Percentiles rank a stretch among this genome's conserved stretches.
Evolutionary conservation across 306 rosid species (phyloP).

Genomic region (Malus domestica): ASM211411v1 NC_041797.1:17412001-17412500

Average conservation of each 20-base stretch:
- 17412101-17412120: background rate
- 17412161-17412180: background rate
- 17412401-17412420: background rate
- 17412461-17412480: too few species aligned
- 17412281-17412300: slow-evolving; percentile 19
- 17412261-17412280: slow-evolving; percentile 12
- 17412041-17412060: background rate
- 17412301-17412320: background rate
- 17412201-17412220: background rate
- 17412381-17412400: background rate
- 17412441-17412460: background rate
- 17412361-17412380: slow-evolving; percentile 3
- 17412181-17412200: background rate
- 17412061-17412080: background rate
- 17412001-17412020: background rate
- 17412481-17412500: too few species aligned
- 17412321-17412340: background rate
- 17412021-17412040: too few species aligned
- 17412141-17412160: slow-evolving; percentile 14
- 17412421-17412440: background rate
- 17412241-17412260: slow-evolving; percentile 28
- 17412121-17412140: background rate
- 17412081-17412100: background rate
- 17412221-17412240: slow-evolving; percentile 7
- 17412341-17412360: background rate